phyloP scores from a whole-genome alignment of 1,284 basidiomycete genomes.

The Leucoagaricus sp. region DNA sequence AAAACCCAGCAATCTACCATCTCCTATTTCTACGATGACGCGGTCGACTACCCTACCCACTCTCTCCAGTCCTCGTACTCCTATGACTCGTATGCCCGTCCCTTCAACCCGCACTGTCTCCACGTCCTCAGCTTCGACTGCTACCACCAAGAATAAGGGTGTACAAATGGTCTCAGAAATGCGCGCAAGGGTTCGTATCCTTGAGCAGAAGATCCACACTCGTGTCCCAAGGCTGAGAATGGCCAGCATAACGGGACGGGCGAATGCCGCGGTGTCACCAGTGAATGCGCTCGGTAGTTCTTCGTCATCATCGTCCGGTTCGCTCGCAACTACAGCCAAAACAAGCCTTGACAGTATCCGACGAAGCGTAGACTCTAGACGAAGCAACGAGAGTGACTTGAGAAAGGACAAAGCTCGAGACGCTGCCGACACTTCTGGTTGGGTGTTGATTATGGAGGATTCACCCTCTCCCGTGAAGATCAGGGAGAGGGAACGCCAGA shows the following conservation, averaged over 20 bases:
- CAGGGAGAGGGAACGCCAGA: conserved; percentile 47
- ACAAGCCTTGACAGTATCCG: conserved; percentile 44
- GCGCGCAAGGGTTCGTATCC: conserved; percentile 75
- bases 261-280: conserved; percentile 32
- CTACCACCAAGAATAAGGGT: conserved; percentile 67
- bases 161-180: conserved; percentile 89
- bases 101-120: conserved; percentile 34
- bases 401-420: conserved; percentile 42
- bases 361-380: conserved; percentile 42
- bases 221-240: conserved; percentile 79
- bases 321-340: conserved; percentile 40
- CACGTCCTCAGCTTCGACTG: conserved; percentile 44
- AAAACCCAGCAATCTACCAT: conserved; percentile 33
- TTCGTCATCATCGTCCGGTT: conserved; percentile 37
- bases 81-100: conserved; percentile 50
- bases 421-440: conserved; percentile 65
- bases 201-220: conserved; percentile 84
- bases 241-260: conserved; percentile 64
- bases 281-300: conserved; percentile 25
- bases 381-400: conserved; percentile 42
- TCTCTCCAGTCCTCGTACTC: conserved; percentile 45
- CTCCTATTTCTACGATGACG: conserved; percentile 38
- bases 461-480: conserved; percentile 69
- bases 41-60: conserved; percentile 62
- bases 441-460: conserved; percentile 84